phyloP scores from a whole-genome alignment of 1,284 basidiomycete genomes.

The Tilletia indica region DNA sequence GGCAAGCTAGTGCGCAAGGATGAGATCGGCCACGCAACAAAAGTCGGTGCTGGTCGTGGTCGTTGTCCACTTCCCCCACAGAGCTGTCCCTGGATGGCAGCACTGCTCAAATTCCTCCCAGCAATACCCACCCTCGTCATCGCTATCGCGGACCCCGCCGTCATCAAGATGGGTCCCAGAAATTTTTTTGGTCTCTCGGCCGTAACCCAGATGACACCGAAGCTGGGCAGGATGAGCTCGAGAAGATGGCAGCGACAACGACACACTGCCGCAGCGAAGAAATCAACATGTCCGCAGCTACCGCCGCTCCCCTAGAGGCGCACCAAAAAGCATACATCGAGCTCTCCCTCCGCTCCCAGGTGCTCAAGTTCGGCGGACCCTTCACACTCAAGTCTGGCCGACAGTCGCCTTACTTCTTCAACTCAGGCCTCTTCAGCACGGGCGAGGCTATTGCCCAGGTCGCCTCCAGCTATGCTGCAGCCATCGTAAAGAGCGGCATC shows the following conservation, averaged over 20 bases:
- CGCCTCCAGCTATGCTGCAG: conserved; percentile 77
- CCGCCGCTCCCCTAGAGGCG: conserved; percentile 27
- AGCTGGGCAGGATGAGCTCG: too few relatives aligned
- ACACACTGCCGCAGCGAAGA: too few relatives aligned
- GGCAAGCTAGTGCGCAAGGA: too few relatives aligned
- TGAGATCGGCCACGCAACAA: too few relatives aligned
- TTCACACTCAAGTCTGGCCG: conserved; percentile 76
- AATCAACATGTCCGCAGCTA: background rate
- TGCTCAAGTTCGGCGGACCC: conserved; percentile 50
- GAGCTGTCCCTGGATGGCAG: too few relatives aligned
- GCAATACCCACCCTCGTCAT: too few relatives aligned
- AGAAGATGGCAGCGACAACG: too few relatives aligned
- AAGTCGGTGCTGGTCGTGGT: background rate
- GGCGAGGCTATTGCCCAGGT: conserved; percentile 77
- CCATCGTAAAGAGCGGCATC: conserved; percentile 63
- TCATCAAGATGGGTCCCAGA: too few relatives aligned
- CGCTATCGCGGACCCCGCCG: too few relatives aligned
- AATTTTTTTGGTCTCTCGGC: too few relatives aligned
- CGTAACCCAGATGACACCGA: too few relatives aligned
- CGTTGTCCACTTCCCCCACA: background rate
- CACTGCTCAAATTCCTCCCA: too few relatives aligned
- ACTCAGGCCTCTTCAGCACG: conserved; percentile 78
- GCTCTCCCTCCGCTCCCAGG: conserved; percentile 42
- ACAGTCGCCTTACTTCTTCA: conserved; percentile 93
- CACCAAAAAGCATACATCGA: conserved; percentile 53